Evolutionary conservation across 2,329 filamentous ascomycete genomes (phyloP), one percentile per base, ranked within the genome.

Genomic region (Whalleya microplaca): DNA sequence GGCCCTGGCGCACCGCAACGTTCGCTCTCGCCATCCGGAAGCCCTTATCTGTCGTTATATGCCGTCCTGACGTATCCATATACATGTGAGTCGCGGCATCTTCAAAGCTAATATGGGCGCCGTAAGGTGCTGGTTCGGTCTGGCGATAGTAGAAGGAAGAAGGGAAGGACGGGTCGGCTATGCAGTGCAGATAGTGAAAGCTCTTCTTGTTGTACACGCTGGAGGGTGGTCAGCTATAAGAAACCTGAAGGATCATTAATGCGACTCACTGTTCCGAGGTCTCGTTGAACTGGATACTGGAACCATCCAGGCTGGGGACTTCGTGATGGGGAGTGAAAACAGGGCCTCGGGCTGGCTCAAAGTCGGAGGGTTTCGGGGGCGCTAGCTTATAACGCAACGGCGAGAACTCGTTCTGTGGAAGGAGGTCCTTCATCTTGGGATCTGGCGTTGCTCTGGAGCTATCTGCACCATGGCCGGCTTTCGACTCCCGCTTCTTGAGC

Each of bases 11-110:
- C 3, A 93, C 90, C 21, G 90, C 92, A 0, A 98, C 89, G 67
- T 99, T 99, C 12, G 91, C 92, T 41, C 94, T 86, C 2, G 90
- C 89, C 81, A 94, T 95, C 56, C 96, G 85, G 81, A 95, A 97
- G 8, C 95, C 93, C 73, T 96, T 96, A 64, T 94, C 88, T 14
- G 95, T 96, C 0, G 91, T 96, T 51, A 97, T 85, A 47, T 92
- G 86, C 19, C 83, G 84, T 7, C 88, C 92, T 40, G 85, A 82
- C 59, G 85, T 84, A 68, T 92, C 89, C 69, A 97, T 92, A 69
- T 89, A 90, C 71, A 97, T 90, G 71, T 91, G 90, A 9, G 88
- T 86, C 32, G 94, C 91, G 32, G 90, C 89, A 74, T 99, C 95
- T 72, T 98, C 94, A 69, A 95, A 96, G 76, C 90, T 96, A 72